Evolutionary conservation across 2,329 filamentous ascomycete species (phyloP), one percentile per base, ranked within the genome.

Genomic region (Exophiala oligosperma): DNA sequence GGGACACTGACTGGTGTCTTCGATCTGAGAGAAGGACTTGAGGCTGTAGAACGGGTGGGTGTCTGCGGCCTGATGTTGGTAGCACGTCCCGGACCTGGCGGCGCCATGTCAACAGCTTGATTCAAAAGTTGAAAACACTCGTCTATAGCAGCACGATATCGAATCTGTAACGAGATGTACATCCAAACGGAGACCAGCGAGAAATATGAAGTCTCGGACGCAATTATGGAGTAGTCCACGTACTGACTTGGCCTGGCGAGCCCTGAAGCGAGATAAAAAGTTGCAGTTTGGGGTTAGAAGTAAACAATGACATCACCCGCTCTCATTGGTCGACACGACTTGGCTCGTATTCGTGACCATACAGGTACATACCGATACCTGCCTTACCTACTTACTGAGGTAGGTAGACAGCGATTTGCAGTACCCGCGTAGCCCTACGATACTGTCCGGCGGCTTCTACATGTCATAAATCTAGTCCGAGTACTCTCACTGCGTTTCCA

Each of bases 21-120:
- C 40, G 88, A 88, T 61, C 90, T 84, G 68, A 93, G 77, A 26
- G 89, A 92, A 37, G 90, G 90, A 58, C 88, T 92, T 54, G 90
- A 92, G 49, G 90, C 90, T 55, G 84, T 87, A 21, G 89, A 92
- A 68, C 76, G 79, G 59, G 83, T 73, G 43, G 76, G 57, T 17
- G 64, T 61, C 17, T 60, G 51, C 23, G 60, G 44, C 38, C 56
- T 57, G 44, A 44, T 48, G 55, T 63, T 47, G 50, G 60, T 47
- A 29, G 57, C 40, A n/a, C 63, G 41, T 29, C 60, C 53, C 12
- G 64, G 41, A 24, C 60, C 53, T n/a, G 64, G 63, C 46, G 66
- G 62, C 64, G 65, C 64, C 56, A 60, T 62, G 21, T 41, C 49
- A 46, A 52, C 51, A 21, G 52, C 48, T 47, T 54, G 29, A 40